Base-by-base conservation (phyloP, 352 stramenopile species). In the Globisporangium nodosum region DNA sequence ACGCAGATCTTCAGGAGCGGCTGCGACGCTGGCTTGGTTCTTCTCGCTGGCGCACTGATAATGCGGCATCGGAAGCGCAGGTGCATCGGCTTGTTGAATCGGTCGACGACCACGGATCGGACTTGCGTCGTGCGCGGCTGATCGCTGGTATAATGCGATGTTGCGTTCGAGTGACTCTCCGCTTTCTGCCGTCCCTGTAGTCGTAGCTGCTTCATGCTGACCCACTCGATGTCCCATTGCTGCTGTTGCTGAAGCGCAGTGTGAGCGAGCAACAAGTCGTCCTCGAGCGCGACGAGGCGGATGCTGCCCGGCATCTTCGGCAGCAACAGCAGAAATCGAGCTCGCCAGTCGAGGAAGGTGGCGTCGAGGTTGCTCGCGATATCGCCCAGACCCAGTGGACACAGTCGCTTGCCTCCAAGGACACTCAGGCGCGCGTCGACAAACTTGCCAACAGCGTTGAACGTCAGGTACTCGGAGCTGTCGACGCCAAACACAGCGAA, bases 401-500 rank as follows among this genome's bases (percentile, higher is more conserved):
- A 73, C 3, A 98, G 64, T 8, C 84, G 68, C 3, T 68, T 68
- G 1, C 59, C 95, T n/a, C 95, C 93, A 16, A 96, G 68, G 35
- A 80, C 71, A 18, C 86, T 77, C 15, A 99, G 63, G 8, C 80
- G 66, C 31, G 66, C 51, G 69, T 99, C 79, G n/a, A 96, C 77
- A 27, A 89, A 90, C 57, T 96, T 97, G 9, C 83, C 91, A 77
- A 97, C 96, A 16, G 83, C 77, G 70, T 98, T 98, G 76, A 90
- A 99, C 48, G 98, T 89, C 50, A 97, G 81, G 63, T 98, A 98
- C 61, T 96, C 78, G 6, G 71, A 93, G 69, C 98, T 98, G 5
- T 95, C 97, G 4, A 99, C 76, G 40, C 94, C 96, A 86, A 99
- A 99, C 0, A 98, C 94, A 9, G 87, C 78, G 68, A 87, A 99